Percentiles rank a stretch among this genome's conserved stretches.
Conservation (phyloP, 2,329 filamentous ascomycete genomes). For the Penicillium carneum region DNA sequence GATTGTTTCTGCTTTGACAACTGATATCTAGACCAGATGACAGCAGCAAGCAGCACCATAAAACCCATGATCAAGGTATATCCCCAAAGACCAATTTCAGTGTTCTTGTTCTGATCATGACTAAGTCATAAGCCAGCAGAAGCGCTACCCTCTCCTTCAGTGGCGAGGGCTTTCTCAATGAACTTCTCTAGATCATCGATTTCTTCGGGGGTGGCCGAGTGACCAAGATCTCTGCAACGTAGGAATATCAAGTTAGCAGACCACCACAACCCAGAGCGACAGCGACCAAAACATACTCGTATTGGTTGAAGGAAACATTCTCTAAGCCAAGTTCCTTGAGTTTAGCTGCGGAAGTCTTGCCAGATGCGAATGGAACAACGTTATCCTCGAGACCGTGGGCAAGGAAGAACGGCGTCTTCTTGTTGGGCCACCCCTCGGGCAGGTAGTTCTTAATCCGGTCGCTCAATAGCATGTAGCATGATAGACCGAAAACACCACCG, state of each 20-base stretch:
- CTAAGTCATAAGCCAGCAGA: constrained; percentile 48
- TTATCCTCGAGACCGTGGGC: constrained; percentile 82
- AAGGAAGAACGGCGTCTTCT: constrained; percentile 84
- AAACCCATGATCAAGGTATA: constrained; percentile 35
- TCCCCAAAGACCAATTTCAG: constrained; percentile 19
- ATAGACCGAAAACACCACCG: constrained; percentile 86
- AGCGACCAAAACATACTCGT: constrained; percentile 64
- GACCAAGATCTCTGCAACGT: constrained; percentile 67
- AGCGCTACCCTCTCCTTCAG: constrained; percentile 47
- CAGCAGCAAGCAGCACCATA: constrained; percentile 37
- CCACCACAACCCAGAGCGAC: neutral
- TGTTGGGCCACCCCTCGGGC: constrained; percentile 66
- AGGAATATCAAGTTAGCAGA: constrained; percentile 18
- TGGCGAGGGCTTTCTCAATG: constrained; percentile 61
- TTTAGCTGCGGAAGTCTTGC: constrained; percentile 69
- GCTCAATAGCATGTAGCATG: constrained; percentile 78
- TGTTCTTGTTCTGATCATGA: constrained; percentile 10
- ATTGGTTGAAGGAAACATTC: constrained; percentile 76
- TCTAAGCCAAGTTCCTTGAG: constrained; percentile 73
- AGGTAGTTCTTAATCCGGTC: constrained; percentile 67
- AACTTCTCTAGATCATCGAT: constrained; percentile 80
- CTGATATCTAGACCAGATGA: constrained; percentile 31
- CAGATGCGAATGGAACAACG: constrained; percentile 74
- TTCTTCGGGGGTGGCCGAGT: constrained; percentile 79
- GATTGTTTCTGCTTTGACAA: neutral